Conservation (phyloP, 371 early-diverging fungal genomes). For the Cladochytrium tenue region DNA sequence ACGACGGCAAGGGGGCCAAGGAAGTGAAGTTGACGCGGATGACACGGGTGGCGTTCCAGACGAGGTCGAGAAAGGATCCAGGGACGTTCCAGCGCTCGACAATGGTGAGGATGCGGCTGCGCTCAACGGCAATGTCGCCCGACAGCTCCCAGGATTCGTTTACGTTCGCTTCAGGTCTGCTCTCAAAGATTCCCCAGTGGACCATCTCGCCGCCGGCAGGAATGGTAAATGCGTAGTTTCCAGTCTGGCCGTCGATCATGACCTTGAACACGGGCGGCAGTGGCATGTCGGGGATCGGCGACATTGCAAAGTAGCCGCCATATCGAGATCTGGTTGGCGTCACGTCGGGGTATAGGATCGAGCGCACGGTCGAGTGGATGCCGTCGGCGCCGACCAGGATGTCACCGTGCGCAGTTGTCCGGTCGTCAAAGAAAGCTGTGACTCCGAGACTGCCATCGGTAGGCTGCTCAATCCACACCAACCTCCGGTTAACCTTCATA, state of each 20-base stretch:
- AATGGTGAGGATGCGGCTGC: neutral
- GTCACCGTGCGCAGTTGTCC: constrained; percentile 10
- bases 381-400: constrained; percentile 19
- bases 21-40: neutral
- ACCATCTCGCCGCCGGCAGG: neutral
- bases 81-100: neutral
- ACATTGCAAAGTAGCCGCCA: neutral
- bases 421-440: constrained; percentile 13
- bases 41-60: neutral
- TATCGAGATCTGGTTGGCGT: neutral
- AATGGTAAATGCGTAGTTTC: neutral
- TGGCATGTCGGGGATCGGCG: neutral
- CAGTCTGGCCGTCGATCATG: neutral
- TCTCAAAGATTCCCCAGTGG: neutral
- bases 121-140: neutral
- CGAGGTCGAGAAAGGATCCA: neutral
- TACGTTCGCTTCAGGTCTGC: neutral
- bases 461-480: neutral
- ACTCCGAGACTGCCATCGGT: neutral
- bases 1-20: neutral
- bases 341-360: neutral
- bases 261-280: neutral
- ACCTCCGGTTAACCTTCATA: neutral
- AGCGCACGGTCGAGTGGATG: constrained; percentile 11
- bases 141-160: neutral